Base-by-base conservation (phyloP, 2,329 filamentous ascomycete genomes). In the Scopulariopsis brevicaulis region DNA sequence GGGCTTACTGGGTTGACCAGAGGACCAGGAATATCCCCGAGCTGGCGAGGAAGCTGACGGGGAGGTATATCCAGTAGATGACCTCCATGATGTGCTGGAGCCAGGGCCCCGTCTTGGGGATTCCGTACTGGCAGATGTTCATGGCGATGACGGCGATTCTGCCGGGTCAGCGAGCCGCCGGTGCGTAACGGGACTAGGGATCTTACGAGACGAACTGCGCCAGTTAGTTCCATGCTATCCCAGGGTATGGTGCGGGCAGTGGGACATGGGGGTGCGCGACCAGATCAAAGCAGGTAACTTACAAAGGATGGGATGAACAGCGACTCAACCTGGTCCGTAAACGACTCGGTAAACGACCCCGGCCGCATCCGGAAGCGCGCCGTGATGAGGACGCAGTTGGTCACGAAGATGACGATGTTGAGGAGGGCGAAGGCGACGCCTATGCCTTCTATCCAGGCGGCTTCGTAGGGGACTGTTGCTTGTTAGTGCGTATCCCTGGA, bases 61-160 rank as follows among this genome's bases (percentile, higher is more conserved):
- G 79, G 58, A 82, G 78, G 66, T 93, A 89, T 35, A 87, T 70
- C 89, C 89, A 94, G 69, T 88, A 94, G 53, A 90, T 64, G 24
- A 86, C 74, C 54, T 83, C 76, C 75, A 91, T 85, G 2, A 70
- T 70, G 22, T 65, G 68, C 34, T 79, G 70, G 8, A 89, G 76
- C 85, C 85, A 94, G 4, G 72, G 68, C 0, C 82, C 86, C 4
- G 55, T 57, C 4, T 77, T 76, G n/a, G 78, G 75, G 6, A 84
- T 74, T 1, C 88, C 89, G 67, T 91, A 94, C 66, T 94, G 84
- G 50, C 85, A 87, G 34, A 88, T 82, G 62, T 90, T 93, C 65
- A 90, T 89, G 63, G 90, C 74, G 34, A 92, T 82, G 48, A 90
- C 90, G 24, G 86, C 89, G 60, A 87, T 79, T 18, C 86, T 90